Conservation (phyloP, 345 rosid species). For the Corymbia maculata region DNA sequence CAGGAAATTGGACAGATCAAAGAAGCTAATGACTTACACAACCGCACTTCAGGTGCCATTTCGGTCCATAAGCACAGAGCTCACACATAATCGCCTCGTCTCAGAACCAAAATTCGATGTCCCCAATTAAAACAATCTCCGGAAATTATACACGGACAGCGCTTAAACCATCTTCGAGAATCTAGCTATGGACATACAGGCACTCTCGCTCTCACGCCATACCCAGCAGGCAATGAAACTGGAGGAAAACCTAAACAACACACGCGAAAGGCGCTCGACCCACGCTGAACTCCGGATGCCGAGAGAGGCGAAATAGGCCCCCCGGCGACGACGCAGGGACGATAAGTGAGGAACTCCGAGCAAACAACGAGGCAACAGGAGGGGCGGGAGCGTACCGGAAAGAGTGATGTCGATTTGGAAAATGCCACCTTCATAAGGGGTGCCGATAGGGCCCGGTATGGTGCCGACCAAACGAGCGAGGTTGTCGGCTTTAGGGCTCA, state of each 20-base stretch:
- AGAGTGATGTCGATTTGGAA: constrained; percentile 81
- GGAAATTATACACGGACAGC: neutral
- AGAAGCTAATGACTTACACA: neutral
- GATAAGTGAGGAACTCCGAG: neutral
- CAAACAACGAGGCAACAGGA: neutral
- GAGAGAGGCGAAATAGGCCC: neutral
- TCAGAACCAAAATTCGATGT: neutral
- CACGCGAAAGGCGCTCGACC: neutral
- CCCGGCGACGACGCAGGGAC: neutral
- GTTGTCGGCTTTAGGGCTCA: constrained; percentile 62
- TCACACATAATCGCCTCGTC: neutral
- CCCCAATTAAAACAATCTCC: neutral
- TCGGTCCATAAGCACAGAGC: neutral
- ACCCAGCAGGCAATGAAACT: neutral
- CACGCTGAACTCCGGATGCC: neutral
- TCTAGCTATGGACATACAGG: neutral
- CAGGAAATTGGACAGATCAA: neutral
- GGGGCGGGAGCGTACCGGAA: constrained; percentile 30
- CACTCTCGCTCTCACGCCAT: neutral
- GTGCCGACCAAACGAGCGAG: constrained; percentile 67
- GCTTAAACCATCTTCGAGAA: neutral
- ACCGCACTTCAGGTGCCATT: neutral
- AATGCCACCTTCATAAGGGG: constrained; percentile 93
- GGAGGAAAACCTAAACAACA: neutral
- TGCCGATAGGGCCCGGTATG: constrained; percentile 77